Evolutionary conservation across 306 rosid species (phyloP), one percentile per base, ranked within the genome.

Genomic region (Cucurbita ficifolia): DNA sequence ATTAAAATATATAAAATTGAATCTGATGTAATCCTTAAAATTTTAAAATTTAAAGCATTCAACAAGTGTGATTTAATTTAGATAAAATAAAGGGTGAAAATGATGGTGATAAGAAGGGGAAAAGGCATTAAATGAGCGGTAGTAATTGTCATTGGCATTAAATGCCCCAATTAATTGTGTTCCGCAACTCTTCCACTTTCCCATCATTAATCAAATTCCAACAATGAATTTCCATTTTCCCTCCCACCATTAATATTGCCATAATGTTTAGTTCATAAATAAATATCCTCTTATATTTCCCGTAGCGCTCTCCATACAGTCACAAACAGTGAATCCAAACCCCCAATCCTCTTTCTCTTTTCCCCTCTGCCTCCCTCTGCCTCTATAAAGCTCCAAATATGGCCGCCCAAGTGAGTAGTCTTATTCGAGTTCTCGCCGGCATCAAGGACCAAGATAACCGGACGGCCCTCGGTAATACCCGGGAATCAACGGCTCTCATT

Each of bases 401-500:
- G 99, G 99, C 90, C 76, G 87, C 99, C 45, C 92, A 95, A 24
- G 97, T 95, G 4, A 95, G 88, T 24, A 68, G 92, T 81, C 82
- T 95, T 39, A 73, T 91, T 69, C 86, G 96, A 6, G 79, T 91
- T 48, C 77, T 93, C 7, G 84, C 80, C 19, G 86, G 90, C 1
- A 83, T 83, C 84, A 86, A 86, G 74, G 97, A 91, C 13, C 92
- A 95, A 42, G 84, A 91, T 50, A 87, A 82, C 81, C 95, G 92
- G 24, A 58, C 90, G 19, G 60, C 88, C 62, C 83, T 81, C 33
- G 89, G 96, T 0, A 77, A 55, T 33, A 79, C 82, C 35, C 89
- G 86, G 68, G 87, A 89, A 83, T 60, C 97, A 11, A 77, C 96
- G 91, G 84, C 89, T 84, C 90, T 81, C 79, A 88, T 91, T 75